Evolutionary conservation across 352 stramenopile species (phyloP).

Genomic region (Pythium oligandrum): DNA sequence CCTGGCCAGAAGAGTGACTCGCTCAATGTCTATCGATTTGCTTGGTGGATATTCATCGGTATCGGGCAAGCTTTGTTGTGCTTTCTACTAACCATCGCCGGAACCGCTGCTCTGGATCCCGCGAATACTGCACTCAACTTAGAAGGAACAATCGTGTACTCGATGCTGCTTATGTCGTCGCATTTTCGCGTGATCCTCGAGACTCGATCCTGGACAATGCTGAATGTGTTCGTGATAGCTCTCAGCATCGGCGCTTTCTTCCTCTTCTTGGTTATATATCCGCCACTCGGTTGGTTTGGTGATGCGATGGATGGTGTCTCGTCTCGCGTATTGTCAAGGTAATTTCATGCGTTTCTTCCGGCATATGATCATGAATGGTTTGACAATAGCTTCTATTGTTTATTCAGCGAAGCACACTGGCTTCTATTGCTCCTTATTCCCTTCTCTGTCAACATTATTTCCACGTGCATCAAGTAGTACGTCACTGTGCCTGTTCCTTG

Average conservation of each 20-base stretch:
- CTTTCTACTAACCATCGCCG: constrained; percentile 49
- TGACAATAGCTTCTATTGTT: background rate
- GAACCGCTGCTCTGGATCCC: constrained; percentile 26
- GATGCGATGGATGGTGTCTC: constrained; percentile 52
- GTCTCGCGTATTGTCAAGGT: constrained; percentile 46
- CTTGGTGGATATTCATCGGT: constrained; percentile 54
- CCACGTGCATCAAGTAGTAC: constrained; percentile 69
- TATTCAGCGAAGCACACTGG: constrained; percentile 56
- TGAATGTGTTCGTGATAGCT: constrained; percentile 44
- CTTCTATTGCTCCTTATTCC: constrained; percentile 57
- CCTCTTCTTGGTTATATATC: constrained; percentile 58
- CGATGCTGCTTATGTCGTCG: constrained; percentile 62
- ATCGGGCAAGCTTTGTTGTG: constrained; percentile 59
- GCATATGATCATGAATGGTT: too few species aligned
- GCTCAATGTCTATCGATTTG: constrained; percentile 61
- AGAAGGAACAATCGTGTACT: constrained; percentile 68
- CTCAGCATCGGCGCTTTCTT: constrained; percentile 61
- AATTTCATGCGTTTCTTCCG: too few species aligned
- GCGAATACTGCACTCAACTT: constrained; percentile 45
- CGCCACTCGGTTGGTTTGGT: constrained; percentile 41
- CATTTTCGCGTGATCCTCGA: constrained; percentile 69
- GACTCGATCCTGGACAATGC: constrained; percentile 70
- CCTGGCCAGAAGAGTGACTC: constrained; percentile 57
- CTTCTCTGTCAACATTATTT: constrained; percentile 46
- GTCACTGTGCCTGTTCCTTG: constrained; percentile 1